These are phyloP conservation scores for Filobasidium floriforme DNA, from an alignment of 768 basidiomycete genomes.

Conservation along the genomic window DNA sequence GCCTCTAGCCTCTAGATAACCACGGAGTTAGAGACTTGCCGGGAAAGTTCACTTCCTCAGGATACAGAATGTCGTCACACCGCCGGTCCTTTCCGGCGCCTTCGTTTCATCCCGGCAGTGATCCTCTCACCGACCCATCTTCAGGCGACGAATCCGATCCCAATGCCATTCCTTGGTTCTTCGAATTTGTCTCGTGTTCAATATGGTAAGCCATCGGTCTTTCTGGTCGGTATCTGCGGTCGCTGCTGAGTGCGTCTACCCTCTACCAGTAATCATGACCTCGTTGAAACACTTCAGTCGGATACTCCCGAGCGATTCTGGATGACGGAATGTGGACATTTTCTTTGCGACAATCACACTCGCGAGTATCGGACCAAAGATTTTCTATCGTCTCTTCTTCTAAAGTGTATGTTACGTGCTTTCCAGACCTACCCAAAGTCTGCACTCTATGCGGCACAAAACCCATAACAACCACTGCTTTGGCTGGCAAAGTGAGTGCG, in stretches of 20 bases:
- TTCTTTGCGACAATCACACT: conserved; percentile 22
- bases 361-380: background rate
- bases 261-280: conserved; percentile 5
- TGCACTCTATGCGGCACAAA: conserved; percentile 15
- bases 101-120: conserved; percentile 1
- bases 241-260: too few species aligned
- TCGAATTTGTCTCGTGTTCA: conserved; percentile 22
- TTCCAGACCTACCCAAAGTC: conserved; percentile 7
- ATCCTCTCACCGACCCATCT: background rate
- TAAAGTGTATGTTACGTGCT: background rate
- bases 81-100: background rate
- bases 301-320: conserved; percentile 17
- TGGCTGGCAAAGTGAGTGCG: conserved; percentile 4
- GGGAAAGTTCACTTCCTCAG: background rate
- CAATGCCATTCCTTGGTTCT: conserved; percentile 16
- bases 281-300: conserved; percentile 11
- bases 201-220: conserved; percentile 11
- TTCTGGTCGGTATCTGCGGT: background rate
- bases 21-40: background rate
- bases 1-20: too few species aligned
- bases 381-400: background rate
- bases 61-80: background rate
- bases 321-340: conserved; percentile 26
- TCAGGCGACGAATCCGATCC: background rate
- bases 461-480: conserved; percentile 14